A percentile compares a stretch with the other conserved stretches of the same genome.
These are phyloP conservation scores for Symbiodinium pilosum DNA, from an alignment of 73 alveolate genomes.

Conservation along the genomic window DNA sequence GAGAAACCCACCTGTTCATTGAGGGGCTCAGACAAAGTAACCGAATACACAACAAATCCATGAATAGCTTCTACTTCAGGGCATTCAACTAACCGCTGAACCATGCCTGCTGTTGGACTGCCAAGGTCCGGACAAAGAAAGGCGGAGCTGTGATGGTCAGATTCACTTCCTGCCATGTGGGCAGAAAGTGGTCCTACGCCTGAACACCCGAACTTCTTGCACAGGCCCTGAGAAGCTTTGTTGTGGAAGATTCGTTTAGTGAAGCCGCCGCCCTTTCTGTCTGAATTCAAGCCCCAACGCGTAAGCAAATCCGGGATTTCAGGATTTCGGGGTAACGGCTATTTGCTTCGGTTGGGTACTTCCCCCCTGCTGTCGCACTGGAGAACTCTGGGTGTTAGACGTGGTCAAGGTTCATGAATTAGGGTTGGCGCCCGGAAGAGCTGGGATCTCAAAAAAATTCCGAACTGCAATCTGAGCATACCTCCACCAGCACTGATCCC, in stretches of 20 bases:
- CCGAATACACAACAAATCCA: too few species aligned
- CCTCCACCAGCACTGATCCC: neutral
- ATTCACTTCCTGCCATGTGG: conserved; percentile 28
- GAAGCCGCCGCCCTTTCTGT: too few species aligned
- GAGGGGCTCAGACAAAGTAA: too few species aligned
- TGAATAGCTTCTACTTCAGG: too few species aligned
- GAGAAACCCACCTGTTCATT: neutral
- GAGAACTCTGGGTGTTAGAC: neutral
- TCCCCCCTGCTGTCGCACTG: neutral
- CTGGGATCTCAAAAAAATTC: too few species aligned
- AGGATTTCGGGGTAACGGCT: neutral
- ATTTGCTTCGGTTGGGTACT: neutral
- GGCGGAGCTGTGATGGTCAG: conserved; percentile 32
- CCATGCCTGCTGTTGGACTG: neutral
- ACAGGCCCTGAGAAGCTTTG: too few species aligned
- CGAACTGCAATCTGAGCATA: too few species aligned
- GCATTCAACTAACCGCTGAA: neutral
- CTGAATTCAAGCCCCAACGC: neutral
- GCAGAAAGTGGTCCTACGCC: too few species aligned
- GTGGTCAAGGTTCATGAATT: neutral
- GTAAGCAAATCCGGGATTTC: neutral
- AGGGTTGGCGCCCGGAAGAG: too few species aligned
- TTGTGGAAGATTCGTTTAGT: too few species aligned
- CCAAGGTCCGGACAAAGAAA: conserved; percentile 12
- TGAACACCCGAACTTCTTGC: too few species aligned